Evolutionary conservation across 495 filamentous ascomycete species (phyloP).

Genomic region (Cercophora sp.): DNA sequence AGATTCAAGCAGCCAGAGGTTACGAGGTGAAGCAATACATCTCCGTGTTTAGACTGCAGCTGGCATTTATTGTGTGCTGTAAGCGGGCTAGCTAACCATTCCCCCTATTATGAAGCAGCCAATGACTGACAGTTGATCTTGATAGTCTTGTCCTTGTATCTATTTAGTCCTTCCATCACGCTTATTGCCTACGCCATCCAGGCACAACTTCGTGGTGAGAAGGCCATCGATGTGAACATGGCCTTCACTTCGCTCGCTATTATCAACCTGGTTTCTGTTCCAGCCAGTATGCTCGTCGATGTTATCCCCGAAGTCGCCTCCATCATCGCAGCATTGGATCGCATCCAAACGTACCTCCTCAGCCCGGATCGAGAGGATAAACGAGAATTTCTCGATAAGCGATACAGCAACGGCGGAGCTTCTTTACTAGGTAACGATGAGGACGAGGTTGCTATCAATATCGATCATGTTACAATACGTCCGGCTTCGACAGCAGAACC

Average conservation of each 20-base stretch:
- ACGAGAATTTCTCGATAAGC: conserved; percentile 4
- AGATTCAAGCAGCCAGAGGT: conserved; percentile 5
- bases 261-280: conserved; percentile 23
- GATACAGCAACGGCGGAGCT: background rate
- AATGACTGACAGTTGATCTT: no score
- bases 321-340: conserved; percentile 1
- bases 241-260: conserved; percentile 32
- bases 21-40: conserved; percentile 4
- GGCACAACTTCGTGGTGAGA: conserved; percentile 18
- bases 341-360: conserved; percentile 13
- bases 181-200: conserved; percentile 29
- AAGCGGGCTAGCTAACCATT: background rate
- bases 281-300: conserved; percentile 28
- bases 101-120: conserved; percentile 6
- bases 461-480: conserved; percentile 7
- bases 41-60: background rate
- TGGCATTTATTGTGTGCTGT: conserved; percentile 9
- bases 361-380: conserved; percentile 14
- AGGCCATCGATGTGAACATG: conserved; percentile 12
- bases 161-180: conserved; percentile 33
- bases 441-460: background rate
- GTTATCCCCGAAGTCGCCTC: conserved; percentile 13
- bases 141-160: conserved; percentile 1
- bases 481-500: conserved; percentile 10
- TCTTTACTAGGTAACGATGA: background rate